These are phyloP conservation scores for Sporothrix pallida DNA, from an alignment of 2,329 filamentous ascomycete genomes.

Conservation along the genomic window DNA sequence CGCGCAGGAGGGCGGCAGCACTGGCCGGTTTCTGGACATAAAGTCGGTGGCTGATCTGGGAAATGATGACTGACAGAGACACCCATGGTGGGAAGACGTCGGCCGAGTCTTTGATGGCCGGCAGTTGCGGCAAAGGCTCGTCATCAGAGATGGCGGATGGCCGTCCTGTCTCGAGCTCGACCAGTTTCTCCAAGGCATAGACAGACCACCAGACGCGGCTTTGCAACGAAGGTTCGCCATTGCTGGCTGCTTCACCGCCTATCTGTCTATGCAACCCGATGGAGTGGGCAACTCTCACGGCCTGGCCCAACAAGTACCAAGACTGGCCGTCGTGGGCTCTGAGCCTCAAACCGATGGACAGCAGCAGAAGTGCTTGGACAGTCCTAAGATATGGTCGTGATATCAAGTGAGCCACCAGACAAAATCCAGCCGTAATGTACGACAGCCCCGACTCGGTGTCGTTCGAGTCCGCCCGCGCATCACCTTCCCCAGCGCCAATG, in stretches of 20 bases:
- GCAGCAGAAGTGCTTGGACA: background rate
- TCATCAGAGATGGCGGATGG: background rate
- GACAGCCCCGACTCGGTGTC: background rate
- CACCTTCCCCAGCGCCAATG: background rate
- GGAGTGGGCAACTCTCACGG: slow-evolving; percentile 1
- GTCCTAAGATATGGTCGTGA: background rate
- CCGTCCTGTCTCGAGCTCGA: background rate
- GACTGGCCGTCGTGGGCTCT: background rate
- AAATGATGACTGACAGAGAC: background rate
- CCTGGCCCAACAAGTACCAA: background rate
- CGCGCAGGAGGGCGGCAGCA: background rate
- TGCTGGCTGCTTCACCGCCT: too few relatives aligned
- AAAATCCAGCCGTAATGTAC: background rate
- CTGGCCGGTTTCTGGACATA: slow-evolving; percentile 8
- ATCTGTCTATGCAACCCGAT: background rate
- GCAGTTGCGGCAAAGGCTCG: background rate
- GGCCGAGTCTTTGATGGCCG: background rate
- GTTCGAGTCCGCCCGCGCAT: background rate
- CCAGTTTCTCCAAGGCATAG: background rate
- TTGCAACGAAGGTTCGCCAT: background rate
- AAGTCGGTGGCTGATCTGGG: background rate
- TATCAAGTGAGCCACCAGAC: background rate
- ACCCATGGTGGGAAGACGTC: background rate
- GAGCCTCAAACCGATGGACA: too few relatives aligned
- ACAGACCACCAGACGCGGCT: slow-evolving; percentile 20